Evolutionary conservation across 305 asterid species (phyloP), one percentile per base, ranked within the genome.

Genomic region (Petunia hybrid): DNA sequence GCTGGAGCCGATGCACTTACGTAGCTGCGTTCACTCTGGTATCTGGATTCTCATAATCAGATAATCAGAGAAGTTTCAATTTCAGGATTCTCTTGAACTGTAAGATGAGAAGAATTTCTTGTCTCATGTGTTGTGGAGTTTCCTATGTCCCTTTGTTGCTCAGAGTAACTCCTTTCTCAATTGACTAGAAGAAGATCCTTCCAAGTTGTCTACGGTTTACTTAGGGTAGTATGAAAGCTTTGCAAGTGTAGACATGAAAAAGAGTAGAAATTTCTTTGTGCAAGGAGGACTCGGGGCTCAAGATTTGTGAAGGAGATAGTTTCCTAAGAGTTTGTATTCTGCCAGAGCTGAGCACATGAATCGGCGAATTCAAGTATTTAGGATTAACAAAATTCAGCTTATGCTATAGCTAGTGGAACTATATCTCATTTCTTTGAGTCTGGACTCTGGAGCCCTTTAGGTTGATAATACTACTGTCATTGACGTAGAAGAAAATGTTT

Each of bases 1-100:
- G 94, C 97, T 3, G 97, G 94, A 73, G 97, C 98, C 0, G 97
- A 93, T 87, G 91, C 91, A 62, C 88, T 89, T 82, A 35, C 16
- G 80, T 79, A 85, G 83, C 51, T 61, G 41, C 13, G 22, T 48
- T 66, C 80, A 57, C 70, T 62, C 75, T 76, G 43, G 39, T 67
- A 73, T 13, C 38, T 80, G 40, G 12, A 39, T 79, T 66, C 55
- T 53, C 59, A 22, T 68, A 45, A 8, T 63, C 38, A 8, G 64
- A 59, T 59, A 13, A 22, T 22, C 31, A 22, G 31, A 22, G 31
- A 22, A 22, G 31, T 22, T 22, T 22, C 31, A 22, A 22, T 22
- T 22, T 22, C 31, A 51, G 57, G 57, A 51, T 51, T 51, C 57
- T 51, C 4, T 10, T 51, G 57, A 51, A 51, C 57, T 14, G 10